Evolutionary conservation across 2,329 filamentous ascomycete species (phyloP), one percentile per base, ranked within the genome.

Genomic region (Aspergillus intermedius): DNA sequence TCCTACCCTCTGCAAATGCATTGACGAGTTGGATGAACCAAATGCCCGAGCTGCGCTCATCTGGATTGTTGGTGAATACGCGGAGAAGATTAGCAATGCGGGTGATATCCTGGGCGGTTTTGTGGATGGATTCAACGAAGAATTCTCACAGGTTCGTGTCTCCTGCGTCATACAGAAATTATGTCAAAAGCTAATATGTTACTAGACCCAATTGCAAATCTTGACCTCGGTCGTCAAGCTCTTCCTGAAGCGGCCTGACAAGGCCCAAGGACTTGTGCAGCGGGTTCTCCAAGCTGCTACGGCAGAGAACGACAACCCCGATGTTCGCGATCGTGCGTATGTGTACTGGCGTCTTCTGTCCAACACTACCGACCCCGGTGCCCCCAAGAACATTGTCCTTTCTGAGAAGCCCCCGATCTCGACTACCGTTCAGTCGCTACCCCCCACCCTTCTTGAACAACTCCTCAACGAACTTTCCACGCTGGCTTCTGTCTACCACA

Each of bases 21-120:
- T 98, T 53, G 93, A 98, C 61, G 93, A 98, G 60, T 71, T 98
- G 56, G 93, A 98, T 64, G 93, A 98, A 69, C 91, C 91, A 1
- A 85, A 90, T 60, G 93, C 93, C 5, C 79, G 93, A 62, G 91
- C 87, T 2, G 87, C 91, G 19, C 75, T 98, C 51, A 97, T 98
- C 62, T 98, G 93, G 93, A 97, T 98, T 58, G 91, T 98, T 5
- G 93, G 93, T 58, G 93, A 98, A 68, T 98, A 98, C 66, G 93
- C 93, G 0, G 93, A 98, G 75, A 98, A 98, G 77, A 98, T 98
- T 63, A 95, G 82, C 73, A 97, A 98, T 61, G 93, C 93, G n/a
- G 90, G 91, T 55, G 89, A 97, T 59, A 97, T 98, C 54, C 72
- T 98, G 50, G 79, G 83, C 46, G 84, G 87, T 15, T 98, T 98